Percentiles rank a stretch among this genome's conserved stretches.
These are phyloP conservation scores for Solanum clarkiae DNA, from an alignment of 257 asterid species.

Conservation along the genomic window DNA sequence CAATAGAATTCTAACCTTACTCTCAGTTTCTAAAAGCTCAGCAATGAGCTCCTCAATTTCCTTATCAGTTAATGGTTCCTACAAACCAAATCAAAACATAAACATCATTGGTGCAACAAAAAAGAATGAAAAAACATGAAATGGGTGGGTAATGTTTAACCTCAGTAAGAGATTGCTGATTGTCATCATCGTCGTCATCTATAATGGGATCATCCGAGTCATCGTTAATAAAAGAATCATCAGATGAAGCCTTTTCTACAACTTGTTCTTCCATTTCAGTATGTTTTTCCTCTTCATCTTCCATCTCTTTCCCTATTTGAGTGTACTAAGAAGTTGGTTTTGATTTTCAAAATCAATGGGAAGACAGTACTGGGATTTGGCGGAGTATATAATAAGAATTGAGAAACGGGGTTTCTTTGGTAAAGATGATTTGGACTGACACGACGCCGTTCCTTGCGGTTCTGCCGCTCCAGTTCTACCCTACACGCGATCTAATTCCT, in stretches of 20 bases:
- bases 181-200: not conserved
- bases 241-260: not conserved
- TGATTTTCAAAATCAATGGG: not conserved
- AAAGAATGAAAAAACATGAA: not conserved
- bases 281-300: not conserved
- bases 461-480: not conserved
- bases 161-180: not conserved
- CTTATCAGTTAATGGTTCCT: conserved; percentile 85
- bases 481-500: not conserved
- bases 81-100: not conserved
- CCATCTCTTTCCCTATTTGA: not conserved
- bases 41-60: conserved; percentile 82
- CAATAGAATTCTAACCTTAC: conserved; percentile 31
- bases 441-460: not conserved
- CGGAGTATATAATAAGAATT: not conserved
- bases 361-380: not conserved
- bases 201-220: not conserved
- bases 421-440: not conserved
- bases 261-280: not conserved
- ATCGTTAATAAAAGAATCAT: not conserved
- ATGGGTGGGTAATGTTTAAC: not conserved
- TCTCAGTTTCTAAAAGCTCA: conserved; percentile 84
- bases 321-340: not conserved
- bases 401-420: not conserved
- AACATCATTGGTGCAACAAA: not conserved